Evolutionary conservation across 331 rosid species (phyloP).

Genomic region (Arachis monticola): DNA sequence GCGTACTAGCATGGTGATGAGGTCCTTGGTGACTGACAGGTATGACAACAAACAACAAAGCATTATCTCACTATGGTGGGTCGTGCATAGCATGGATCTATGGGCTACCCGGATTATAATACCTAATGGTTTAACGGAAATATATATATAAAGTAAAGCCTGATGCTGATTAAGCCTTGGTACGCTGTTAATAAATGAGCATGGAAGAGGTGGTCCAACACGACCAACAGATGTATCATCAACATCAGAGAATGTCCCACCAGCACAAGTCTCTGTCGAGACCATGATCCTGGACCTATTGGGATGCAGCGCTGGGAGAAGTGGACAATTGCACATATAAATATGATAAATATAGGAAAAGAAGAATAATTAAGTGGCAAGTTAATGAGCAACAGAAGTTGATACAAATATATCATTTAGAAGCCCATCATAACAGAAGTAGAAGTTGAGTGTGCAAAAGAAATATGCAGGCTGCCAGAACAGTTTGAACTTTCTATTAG

Average conservation of each 20-base stretch:
- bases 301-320: slow-evolving; percentile 83
- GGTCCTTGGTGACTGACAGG: no score
- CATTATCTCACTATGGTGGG: no score
- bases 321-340: slow-evolving; percentile 37
- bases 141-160: slow-evolving; percentile 2
- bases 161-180: slow-evolving; percentile 12
- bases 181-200: slow-evolving; percentile 86
- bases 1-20: no score
- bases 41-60: no score
- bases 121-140: background rate
- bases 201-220: slow-evolving; percentile 96
- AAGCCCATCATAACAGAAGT: background rate
- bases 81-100: no score
- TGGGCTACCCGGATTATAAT: no score
- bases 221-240: slow-evolving; percentile 90
- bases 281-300: slow-evolving; percentile 95
- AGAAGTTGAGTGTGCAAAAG: slow-evolving; percentile 7
- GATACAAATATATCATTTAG: slow-evolving; percentile 5
- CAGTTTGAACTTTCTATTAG: background rate
- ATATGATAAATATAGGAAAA: slow-evolving; percentile 31
- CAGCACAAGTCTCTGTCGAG: slow-evolving; percentile 95
- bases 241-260: slow-evolving; percentile 85
- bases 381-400: background rate
- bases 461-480: slow-evolving; percentile 3
- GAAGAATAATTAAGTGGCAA: background rate